Conservation (phyloP, 441 rosid species). For the Adansonia madagascariensis region DNA sequence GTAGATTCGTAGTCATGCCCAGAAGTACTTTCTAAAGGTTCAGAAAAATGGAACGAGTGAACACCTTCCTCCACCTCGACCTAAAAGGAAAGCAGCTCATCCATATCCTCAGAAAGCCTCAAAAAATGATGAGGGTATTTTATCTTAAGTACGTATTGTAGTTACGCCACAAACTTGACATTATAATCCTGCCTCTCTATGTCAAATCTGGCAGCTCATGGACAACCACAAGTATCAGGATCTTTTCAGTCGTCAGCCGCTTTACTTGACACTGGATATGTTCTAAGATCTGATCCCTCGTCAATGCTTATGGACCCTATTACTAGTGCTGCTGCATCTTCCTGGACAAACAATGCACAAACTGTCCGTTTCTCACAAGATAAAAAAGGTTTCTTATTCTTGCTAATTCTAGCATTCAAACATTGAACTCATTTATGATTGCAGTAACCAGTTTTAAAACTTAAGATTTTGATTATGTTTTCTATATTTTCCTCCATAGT, state of each 20-base stretch:
- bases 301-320: conserved; percentile 60
- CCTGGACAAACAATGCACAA: conserved; percentile 64
- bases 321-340: conserved; percentile 48
- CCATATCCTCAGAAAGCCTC: conserved; percentile 91
- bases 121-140: conserved; percentile 50
- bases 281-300: conserved; percentile 59
- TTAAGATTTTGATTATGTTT: conserved; percentile 16
- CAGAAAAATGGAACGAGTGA: conserved; percentile 86
- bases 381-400: conserved; percentile 51
- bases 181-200: conserved; percentile 19
- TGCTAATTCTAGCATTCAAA: conserved; percentile 7
- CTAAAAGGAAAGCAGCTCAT: conserved; percentile 40
- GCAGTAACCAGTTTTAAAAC: neutral
- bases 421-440: neutral
- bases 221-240: conserved; percentile 53
- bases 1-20: conserved; percentile 92
- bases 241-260: conserved; percentile 61
- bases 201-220: conserved; percentile 39
- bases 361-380: conserved; percentile 51
- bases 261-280: conserved; percentile 53
- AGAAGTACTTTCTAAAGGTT: conserved; percentile 87
- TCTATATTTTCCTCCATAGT: conserved; percentile 43
- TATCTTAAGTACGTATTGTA: neutral
- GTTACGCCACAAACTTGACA: neutral
- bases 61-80: conserved; percentile 92